Evolutionary conservation across 2,329 filamentous ascomycete species (phyloP).

Genomic region (Fusarium sororula): DNA sequence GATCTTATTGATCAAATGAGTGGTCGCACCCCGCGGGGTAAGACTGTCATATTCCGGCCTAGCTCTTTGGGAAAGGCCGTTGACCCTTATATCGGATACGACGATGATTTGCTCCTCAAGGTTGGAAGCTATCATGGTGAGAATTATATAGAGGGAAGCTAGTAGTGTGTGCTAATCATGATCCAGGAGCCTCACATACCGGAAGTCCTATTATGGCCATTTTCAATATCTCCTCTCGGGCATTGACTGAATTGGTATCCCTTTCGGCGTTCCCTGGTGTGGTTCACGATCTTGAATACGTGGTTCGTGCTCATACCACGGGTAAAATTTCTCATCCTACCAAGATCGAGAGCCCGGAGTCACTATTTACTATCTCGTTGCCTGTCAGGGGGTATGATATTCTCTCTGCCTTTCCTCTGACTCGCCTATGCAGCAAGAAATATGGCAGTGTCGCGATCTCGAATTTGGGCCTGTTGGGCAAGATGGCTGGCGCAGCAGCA

Average conservation of each 20-base stretch:
- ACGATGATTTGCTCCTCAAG: conserved; percentile 77
- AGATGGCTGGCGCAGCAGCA: conserved; percentile 90
- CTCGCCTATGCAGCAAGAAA: conserved; percentile 59
- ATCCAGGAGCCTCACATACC: conserved; percentile 60
- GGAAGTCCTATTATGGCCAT: conserved; percentile 82
- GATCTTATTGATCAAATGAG: conserved; percentile 83
- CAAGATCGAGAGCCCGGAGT: conserved; percentile 51
- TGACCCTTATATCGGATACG: conserved; percentile 78
- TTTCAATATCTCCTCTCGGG: conserved; percentile 78
- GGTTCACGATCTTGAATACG: conserved; percentile 64
- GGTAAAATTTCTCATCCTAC: conserved; percentile 68
- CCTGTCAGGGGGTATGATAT: conserved; percentile 80
- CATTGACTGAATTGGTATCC: conserved; percentile 74
- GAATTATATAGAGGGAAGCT: not conserved
- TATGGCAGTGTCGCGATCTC: conserved; percentile 62
- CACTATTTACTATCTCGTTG: conserved; percentile 71
- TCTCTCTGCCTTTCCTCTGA: conserved; percentile 76
- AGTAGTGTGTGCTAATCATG: not conserved
- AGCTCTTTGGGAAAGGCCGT: conserved; percentile 77
- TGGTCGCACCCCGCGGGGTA: conserved; percentile 73
- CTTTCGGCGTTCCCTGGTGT: conserved; percentile 79
- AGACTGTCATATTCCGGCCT: conserved; percentile 83
- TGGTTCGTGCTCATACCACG: conserved; percentile 77
- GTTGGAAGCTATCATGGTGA: conserved; percentile 80
- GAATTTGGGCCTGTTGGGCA: conserved; percentile 80